Evolutionary conservation across 2,329 filamentous ascomycete genomes (phyloP), one percentile per base, ranked within the genome.

Genomic region (Paraphoma chrysanthemicola): DNA sequence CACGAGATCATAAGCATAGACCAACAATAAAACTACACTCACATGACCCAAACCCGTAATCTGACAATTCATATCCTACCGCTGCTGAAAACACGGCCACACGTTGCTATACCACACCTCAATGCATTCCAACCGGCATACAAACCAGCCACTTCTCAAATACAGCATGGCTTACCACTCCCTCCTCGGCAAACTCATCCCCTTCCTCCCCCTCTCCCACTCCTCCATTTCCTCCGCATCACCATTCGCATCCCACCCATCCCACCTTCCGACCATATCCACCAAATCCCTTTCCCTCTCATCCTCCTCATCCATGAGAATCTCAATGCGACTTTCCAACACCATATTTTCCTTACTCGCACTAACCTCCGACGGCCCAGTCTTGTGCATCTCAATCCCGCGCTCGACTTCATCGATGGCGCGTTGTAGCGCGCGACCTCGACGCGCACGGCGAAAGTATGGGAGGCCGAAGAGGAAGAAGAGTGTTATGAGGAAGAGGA

Each of bases 321-420:
- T 66, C 42, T 64, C 64, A 11, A 67, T 61, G 29, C 67, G 52
- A 43, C 65, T 69, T 44, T 72, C 69, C 38, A 71, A 36, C 2
- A 70, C 66, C 51, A 67, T 57, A 31, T 63, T 65, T 36, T 74
- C 70, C 36, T 65, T 59, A 36, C 54, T 66, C 36, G 56, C 60
- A 11, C 6, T 17, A 2, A 12, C 23, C 16, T 36, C 50, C 7
- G n/a, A 14, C 36, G 51, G 1, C 28, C 41, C 1, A 23, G 39
- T 17, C 28, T 44, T 51, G 17, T 52, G 28, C 44, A 56, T 42
- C 38, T 65, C 50, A 30, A 36, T 39, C 16, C 42, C 59, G 1
- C 55, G 51, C 31, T 71, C 67, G 0, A 68, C 63, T 50, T 71
- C 69, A 12, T 68, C 55, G 1, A 66, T 48, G 0, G 65, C 67